Base-by-base conservation (phyloP, 768 basidiomycete genomes). In the Termitomyces heimii region DNA sequence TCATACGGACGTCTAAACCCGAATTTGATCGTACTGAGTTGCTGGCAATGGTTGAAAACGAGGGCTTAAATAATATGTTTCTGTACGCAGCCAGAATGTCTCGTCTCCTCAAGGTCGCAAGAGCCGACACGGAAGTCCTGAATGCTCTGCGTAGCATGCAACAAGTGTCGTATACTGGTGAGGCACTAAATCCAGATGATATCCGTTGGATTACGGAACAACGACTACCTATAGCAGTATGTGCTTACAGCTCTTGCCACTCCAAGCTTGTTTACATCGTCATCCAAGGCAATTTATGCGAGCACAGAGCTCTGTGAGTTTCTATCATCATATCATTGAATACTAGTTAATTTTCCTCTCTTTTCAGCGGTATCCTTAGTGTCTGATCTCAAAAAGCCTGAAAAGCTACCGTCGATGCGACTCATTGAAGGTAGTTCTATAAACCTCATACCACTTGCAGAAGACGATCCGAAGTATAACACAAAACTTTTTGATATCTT, bases 1-100 rank as follows among this genome's bases (percentile, higher is more conserved):
- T 59, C 13, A 59, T 59, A 22, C 53, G 35, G 42, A 54, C 53
- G 14, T 59, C 58, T n/a, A 54, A 55, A 31, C 47, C 53, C 34
- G 58, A 59, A n/a, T 54, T 59, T 31, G 58, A 59, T n/a, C 42
- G 48, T 2, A n/a, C 46, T 14, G 58, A 59, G 53, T 34, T 59
- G 10, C 32, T 59, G 20, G 58, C 53, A n/a, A 59, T 59, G 58
- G 42, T 51, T 4, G 32, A 43, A 10, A 39, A 31, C 24, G 47
- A 55, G 28, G 58, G 58, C 26, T 34, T 59, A 1, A 59, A 59
- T 39, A 59, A 59, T 24, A 54, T 59, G 28, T 48, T 46, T 31
- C 13, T 59, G 3, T 59, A 49, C 29, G 53, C 53, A 34, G 29
- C 28, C 31, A 29, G 48, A 40, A 34, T 59, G 24, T 55, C 53